Percentiles rank a stretch among this genome's conserved stretches.
phyloP scores from a whole-genome alignment of 176 grass and related monocot species.

The Avena atlantica region DNA sequence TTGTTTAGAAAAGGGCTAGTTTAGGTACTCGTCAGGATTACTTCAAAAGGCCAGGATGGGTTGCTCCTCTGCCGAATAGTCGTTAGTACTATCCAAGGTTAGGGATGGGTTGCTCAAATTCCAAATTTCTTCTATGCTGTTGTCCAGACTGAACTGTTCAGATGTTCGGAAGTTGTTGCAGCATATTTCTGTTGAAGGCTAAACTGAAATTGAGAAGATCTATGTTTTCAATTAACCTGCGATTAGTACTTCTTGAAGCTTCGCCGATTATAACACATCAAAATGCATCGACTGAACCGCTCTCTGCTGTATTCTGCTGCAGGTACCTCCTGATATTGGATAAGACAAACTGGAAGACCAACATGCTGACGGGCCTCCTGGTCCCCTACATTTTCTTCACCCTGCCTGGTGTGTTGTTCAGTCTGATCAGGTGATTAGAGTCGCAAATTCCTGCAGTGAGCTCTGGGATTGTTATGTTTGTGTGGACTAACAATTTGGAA shows the following conservation, averaged over 20 bases:
- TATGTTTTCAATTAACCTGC: background rate
- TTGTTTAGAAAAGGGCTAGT: background rate
- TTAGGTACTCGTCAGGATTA: too few species aligned
- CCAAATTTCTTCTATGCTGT: too few species aligned
- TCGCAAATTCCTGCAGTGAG: background rate
- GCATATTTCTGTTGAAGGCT: too few species aligned
- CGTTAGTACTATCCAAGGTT: too few species aligned
- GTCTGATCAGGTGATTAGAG: slow-evolving; percentile 58
- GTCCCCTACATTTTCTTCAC: slow-evolving; percentile 97
- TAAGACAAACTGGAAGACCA: slow-evolving; percentile 94
- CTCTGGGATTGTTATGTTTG: background rate
- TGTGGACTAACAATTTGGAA: background rate
- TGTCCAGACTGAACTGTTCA: background rate
- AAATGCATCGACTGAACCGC: background rate
- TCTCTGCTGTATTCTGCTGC: slow-evolving; percentile 33
- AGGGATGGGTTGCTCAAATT: too few species aligned
- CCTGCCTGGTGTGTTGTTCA: slow-evolving; percentile 71
- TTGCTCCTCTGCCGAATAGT: too few species aligned
- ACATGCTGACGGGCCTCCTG: slow-evolving; percentile 88
- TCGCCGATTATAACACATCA: accelerated
- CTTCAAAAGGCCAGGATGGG: too few species aligned
- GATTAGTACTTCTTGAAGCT: background rate
- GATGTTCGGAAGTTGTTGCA: background rate
- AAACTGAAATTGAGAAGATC: background rate
- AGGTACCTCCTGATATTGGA: slow-evolving; percentile 94